Conservation (phyloP, 225 moss, liverwort and hornwort genomes). For the Marchantia paleacea region DNA sequence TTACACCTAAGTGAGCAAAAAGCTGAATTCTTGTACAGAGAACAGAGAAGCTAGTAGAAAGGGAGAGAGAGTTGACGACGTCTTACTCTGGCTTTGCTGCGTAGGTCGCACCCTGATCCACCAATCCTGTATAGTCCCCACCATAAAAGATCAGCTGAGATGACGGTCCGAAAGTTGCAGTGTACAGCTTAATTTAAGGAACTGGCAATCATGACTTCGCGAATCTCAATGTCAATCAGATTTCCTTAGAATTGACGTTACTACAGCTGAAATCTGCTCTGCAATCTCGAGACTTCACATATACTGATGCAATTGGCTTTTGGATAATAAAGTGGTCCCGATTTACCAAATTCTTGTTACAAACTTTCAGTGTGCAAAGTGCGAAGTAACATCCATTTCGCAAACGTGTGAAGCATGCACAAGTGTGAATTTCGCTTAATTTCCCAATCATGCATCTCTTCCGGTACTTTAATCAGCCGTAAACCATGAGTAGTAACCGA, state of each 20-base stretch:
- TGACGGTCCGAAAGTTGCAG: neutral
- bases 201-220: neutral
- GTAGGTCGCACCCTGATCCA: conserved; percentile 15
- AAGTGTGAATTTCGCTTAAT: no score
- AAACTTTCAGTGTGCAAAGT: neutral
- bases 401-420: neutral
- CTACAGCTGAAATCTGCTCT: neutral
- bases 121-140: conserved; percentile 16
- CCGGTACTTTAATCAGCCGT: no score
- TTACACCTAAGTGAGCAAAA: neutral
- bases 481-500: no score
- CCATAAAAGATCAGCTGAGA: neutral
- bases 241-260: neutral
- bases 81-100: conserved; percentile 24
- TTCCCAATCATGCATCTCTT: no score
- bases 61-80: neutral
- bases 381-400: neutral
- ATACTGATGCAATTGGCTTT: neutral
- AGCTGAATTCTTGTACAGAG: neutral
- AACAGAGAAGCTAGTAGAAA: neutral
- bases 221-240: neutral
- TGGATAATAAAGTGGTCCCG: neutral
- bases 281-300: neutral
- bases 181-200: neutral
- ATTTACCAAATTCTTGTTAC: neutral